A percentile compares a stretch with the other conserved stretches of the same genome.
Conservation (phyloP, 345 rosid species). For the Sonneratia caseolaris region DNA sequence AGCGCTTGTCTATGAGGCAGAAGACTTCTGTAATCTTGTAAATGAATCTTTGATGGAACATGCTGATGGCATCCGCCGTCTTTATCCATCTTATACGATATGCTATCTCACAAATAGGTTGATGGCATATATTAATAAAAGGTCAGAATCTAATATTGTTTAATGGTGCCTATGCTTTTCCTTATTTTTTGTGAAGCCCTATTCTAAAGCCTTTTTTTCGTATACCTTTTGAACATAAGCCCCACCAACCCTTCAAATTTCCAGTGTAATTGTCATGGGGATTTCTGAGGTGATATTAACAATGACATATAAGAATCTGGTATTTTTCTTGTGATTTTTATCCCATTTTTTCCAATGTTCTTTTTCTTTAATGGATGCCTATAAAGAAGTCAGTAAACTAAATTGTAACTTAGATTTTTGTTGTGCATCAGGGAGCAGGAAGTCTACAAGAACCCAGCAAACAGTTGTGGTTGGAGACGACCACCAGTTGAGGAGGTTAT, state of each 20-base stretch:
- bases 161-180: background rate
- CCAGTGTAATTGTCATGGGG: background rate
- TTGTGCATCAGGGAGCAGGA: slow-evolving; percentile 59
- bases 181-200: background rate
- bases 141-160: slow-evolving; percentile 26
- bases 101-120: slow-evolving; percentile 85
- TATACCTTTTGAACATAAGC: background rate
- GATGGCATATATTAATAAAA: slow-evolving; percentile 65
- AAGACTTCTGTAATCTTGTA: slow-evolving; percentile 71
- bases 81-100: slow-evolving; percentile 69
- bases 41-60: slow-evolving; percentile 44
- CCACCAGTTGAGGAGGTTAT: slow-evolving; percentile 86
- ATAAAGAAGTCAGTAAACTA: background rate
- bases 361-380: background rate
- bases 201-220: background rate
- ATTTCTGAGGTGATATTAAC: background rate
- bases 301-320: background rate
- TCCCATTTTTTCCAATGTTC: background rate
- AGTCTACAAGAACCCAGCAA: slow-evolving; percentile 60
- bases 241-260: background rate
- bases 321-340: background rate
- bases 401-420: slow-evolving; percentile 1
- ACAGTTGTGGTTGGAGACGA: slow-evolving; percentile 41
- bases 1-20: slow-evolving; percentile 60
- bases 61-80: slow-evolving; percentile 45